These are phyloP conservation scores for Tricholoma terreum DNA, from an alignment of 768 basidiomycete genomes.

Conservation along the genomic window DNA sequence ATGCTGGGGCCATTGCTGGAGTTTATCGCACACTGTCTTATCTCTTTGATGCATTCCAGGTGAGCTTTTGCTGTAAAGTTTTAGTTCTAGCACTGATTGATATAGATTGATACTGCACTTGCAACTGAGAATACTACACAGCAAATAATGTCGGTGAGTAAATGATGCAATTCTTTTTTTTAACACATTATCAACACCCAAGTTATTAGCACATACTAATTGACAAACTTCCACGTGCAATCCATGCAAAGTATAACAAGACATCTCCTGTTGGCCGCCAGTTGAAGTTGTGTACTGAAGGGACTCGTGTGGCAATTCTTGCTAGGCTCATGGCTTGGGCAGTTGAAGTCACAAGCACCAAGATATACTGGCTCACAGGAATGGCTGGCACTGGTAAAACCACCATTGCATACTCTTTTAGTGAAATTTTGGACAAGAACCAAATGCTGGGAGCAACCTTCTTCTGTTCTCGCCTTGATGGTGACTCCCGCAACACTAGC, in stretches of 20 bases:
- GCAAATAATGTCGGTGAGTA: not conserved
- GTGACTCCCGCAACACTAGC: not conserved
- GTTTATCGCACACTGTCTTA: not conserved
- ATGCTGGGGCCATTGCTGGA: not conserved
- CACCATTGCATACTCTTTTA: slow-evolving; percentile 20
- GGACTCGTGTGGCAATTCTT: not conserved
- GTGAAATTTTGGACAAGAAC: slow-evolving; percentile 33
- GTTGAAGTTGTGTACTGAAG: not conserved
- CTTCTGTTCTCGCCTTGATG: slow-evolving; percentile 11
- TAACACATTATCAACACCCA: not conserved
- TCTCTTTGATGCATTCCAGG: not conserved
- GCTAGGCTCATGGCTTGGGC: not conserved
- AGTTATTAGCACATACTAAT: not conserved
- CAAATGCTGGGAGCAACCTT: slow-evolving; percentile 40
- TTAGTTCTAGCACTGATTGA: too few species aligned
- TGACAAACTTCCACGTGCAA: not conserved
- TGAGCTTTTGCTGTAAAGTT: not conserved
- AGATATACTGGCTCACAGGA: slow-evolving; percentile 28
- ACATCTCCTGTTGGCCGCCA: not conserved
- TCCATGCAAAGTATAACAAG: not conserved
- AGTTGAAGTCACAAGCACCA: not conserved
- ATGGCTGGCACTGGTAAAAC: slow-evolving; percentile 24
- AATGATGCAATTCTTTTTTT: not conserved
- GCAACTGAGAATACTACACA: not conserved
- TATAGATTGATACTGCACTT: not conserved